Base-by-base conservation (phyloP, 2,329 filamentous ascomycete genomes). In the Paecilomyces variotii region DNA sequence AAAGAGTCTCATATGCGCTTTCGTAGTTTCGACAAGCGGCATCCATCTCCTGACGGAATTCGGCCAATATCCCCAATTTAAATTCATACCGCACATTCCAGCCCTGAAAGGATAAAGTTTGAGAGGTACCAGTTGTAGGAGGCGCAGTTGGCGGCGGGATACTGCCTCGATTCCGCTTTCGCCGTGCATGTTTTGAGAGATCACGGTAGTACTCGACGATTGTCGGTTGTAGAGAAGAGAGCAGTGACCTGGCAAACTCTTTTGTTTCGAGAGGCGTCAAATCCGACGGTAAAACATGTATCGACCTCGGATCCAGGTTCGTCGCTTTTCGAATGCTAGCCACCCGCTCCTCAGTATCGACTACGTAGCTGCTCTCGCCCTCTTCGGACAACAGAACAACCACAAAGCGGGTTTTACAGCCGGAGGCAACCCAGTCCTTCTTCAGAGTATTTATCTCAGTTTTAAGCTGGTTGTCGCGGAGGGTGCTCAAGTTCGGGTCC, bases 31-130 rank as follows among this genome's bases (percentile, higher is more conserved):
- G 85, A 67, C 90, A 81, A 0, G 94, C 91, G 25, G 85, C 86
- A 69, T 97, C 93, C 82, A 93, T 90, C 71, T 97, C 94, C 69
- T 95, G 90, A 7, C 94, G 85, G 64, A 96, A 97, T 69, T 97
- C 93, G 28, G 92, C 90, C 69, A 97, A 90, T 0, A 96, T 80
- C 5, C 88, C 93, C 19, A 92, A 82, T 72, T 99, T 99, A 77
- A 96, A 91, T 68, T 99, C 93, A 73, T 97, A 97, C 14, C 93
- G 87, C 56, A 95, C 87, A 68, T 91, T 91, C 94, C 93, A 99
- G 2, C 90, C 92, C 50, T 91, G 86, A 9, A 87, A 79, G 1
- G 91, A 89, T n/a, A 97, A 76, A 0, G 89, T 90, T 67, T 94
- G 89, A 0, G 91, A 95, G 1, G 90, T 95, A 28, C 90, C 90